These are phyloP conservation scores for Botrytis pseudocinerea DNA, from an alignment of 2,329 filamentous ascomycete genomes.

Conservation along the genomic window DNA sequence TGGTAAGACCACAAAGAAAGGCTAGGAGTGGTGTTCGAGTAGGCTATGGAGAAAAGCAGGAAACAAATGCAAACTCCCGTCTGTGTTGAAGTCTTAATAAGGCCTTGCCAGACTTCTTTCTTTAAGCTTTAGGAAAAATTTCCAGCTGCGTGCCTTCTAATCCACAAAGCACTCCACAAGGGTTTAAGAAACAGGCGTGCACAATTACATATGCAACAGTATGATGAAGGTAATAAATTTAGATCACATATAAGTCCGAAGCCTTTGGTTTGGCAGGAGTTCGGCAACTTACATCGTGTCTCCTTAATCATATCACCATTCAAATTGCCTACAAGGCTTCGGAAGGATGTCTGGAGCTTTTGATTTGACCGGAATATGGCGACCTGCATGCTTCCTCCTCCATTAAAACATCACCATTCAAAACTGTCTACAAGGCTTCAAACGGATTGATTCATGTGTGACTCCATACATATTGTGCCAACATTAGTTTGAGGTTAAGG, in stretches of 20 bases:
- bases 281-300: not conserved
- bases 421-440: not conserved
- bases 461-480: not conserved
- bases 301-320: not conserved
- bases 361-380: not conserved
- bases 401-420: not conserved
- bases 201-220: not conserved
- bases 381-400: not conserved
- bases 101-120: not conserved
- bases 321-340: not conserved
- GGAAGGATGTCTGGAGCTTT: not conserved
- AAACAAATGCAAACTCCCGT: not conserved
- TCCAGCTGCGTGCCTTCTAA: not conserved
- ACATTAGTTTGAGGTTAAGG: not conserved
- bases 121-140: not conserved
- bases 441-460: not conserved
- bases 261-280: not conserved
- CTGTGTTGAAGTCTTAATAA: not conserved
- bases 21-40: not conserved
- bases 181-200: not conserved
- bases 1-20: not conserved
- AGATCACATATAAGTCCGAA: not conserved
- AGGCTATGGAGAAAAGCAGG: not conserved
- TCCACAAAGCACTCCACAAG: too few species aligned
- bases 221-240: not conserved